A percentile compares a stretch with the other conserved stretches of the same genome.
Evolutionary conservation across 495 filamentous ascomycete species (phyloP).

Genomic region (Trichoderma parareesei): DNA sequence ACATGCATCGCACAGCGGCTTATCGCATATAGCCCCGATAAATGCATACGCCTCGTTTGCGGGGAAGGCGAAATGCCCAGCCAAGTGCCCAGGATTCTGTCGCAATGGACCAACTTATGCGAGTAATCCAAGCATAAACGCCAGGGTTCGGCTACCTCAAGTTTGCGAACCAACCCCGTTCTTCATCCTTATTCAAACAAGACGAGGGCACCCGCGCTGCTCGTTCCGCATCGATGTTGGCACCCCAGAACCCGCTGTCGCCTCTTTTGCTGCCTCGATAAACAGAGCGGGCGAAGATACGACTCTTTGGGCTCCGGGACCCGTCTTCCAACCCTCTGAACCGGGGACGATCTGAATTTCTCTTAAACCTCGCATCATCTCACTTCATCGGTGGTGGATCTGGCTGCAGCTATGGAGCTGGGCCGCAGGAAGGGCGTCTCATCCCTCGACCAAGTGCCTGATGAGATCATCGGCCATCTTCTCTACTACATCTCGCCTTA

Average conservation of each 20-base stretch:
- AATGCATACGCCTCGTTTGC: neutral
- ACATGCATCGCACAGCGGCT: neutral
- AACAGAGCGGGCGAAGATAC: no score
- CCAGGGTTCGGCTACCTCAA: neutral
- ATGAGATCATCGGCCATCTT: conserved; percentile 67
- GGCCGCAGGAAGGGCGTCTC: neutral
- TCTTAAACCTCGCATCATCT: neutral
- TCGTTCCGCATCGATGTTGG: neutral
- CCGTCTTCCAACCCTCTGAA: no score
- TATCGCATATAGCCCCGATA: neutral
- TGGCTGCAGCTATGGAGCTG: neutral
- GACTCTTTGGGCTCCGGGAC: no score
- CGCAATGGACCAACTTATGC: neutral
- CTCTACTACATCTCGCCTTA: conserved; percentile 51
- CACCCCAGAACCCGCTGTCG: neutral
- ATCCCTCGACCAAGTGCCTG: conserved; percentile 46
- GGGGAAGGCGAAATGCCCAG: neutral
- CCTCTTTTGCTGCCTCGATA: neutral
- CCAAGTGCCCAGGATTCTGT: neutral
- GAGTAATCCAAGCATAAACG: neutral
- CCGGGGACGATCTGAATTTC: no score
- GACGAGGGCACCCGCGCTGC: neutral
- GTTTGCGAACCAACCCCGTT: no score
- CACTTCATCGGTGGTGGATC: neutral
- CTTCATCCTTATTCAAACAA: neutral